A percentile compares a stretch with the other conserved stretches of the same genome.
These are phyloP conservation scores for Arbutus unedo DNA, from an alignment of 148 eudicot genomes.

Conservation along the genomic window DNA sequence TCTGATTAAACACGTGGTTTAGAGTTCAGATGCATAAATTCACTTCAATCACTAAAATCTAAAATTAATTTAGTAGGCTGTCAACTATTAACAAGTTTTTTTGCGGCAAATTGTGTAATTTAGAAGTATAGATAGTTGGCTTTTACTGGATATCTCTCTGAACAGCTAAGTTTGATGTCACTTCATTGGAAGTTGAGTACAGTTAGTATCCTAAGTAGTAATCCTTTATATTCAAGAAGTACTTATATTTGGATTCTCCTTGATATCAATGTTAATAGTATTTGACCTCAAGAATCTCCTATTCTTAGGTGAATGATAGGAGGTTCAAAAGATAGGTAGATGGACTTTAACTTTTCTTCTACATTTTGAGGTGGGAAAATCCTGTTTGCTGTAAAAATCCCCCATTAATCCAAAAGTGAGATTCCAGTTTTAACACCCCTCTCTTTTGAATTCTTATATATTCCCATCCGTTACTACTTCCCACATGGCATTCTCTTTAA, in stretches of 20 bases:
- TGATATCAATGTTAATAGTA: neutral
- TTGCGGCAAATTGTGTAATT: neutral
- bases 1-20: slow-evolving; percentile 3
- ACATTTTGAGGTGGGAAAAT: neutral
- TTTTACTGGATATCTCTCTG: neutral
- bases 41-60: neutral
- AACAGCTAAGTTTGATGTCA: neutral
- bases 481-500: neutral
- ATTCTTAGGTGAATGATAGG: neutral
- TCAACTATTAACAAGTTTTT: neutral
- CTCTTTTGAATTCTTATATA: neutral
- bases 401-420: neutral
- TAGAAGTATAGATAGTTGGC: neutral
- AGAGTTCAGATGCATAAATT: neutral
- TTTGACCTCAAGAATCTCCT: neutral
- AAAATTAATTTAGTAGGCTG: neutral
- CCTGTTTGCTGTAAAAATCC: neutral
- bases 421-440: neutral
- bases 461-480: neutral
- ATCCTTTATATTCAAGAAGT: neutral
- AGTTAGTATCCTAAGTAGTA: neutral
- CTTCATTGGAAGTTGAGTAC: neutral
- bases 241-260: neutral
- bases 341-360: neutral
- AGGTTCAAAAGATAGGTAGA: neutral